Percentiles rank a stretch among this genome's conserved stretches.
phyloP scores from a whole-genome alignment of 202 grass and related monocot species.

The Cymbopogon flexuosus region DNA sequence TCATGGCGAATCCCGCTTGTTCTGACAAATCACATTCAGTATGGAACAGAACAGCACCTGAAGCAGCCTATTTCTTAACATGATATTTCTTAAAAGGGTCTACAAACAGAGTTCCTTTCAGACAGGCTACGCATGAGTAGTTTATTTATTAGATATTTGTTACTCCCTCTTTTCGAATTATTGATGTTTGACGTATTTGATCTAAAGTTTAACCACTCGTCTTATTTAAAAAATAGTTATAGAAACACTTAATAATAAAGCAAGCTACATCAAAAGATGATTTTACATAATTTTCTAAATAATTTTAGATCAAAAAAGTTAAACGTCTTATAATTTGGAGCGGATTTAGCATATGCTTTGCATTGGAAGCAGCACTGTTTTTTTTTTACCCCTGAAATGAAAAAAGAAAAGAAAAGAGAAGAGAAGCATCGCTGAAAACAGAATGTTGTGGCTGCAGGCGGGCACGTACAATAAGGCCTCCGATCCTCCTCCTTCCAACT shows the following conservation, averaged over 20 bases:
- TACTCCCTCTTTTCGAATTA: no score
- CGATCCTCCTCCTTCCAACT: neutral
- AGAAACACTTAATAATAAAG: no score
- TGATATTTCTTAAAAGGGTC: neutral
- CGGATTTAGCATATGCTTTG: neutral
- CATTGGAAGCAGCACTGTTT: neutral
- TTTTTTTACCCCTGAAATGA: neutral
- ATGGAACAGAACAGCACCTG: neutral
- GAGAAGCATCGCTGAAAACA: neutral
- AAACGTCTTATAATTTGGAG: no score
- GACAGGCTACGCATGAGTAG: no score
- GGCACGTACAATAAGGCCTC: constrained; percentile 17
- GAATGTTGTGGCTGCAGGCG: constrained; percentile 14
- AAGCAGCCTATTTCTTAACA: neutral
- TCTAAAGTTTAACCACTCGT: no score
- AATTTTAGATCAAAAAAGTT: no score
- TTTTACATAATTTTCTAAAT: no score
- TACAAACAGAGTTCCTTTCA: no score
- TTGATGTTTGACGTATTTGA: no score
- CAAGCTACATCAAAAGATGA: no score
- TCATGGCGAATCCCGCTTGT: neutral
- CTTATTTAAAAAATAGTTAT: no score
- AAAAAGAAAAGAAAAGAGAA: neutral
- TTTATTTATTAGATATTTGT: no score
- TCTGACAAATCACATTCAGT: neutral